These are phyloP conservation scores for Eimeria falciformis DNA, from an alignment of 169 alveolate genomes.

Conservation along the genomic window DNA sequence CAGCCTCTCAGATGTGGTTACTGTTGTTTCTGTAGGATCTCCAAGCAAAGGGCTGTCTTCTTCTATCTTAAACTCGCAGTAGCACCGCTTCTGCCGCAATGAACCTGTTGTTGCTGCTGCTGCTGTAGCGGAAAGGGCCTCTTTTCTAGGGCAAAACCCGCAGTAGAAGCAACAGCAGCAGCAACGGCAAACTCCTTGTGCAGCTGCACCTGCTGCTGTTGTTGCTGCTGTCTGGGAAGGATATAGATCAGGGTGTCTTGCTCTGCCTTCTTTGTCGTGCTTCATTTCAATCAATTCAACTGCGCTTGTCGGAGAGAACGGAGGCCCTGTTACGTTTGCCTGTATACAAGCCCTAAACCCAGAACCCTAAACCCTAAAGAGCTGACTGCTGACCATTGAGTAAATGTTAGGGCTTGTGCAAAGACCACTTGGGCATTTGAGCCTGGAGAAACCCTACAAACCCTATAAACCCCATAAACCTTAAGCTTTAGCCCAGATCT, in stretches of 20 bases:
- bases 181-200: not conserved
- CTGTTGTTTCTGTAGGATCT: not conserved
- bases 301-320: conserved; percentile 7
- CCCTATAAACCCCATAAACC: too few species aligned
- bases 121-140: conserved; percentile 12
- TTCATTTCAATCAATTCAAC: conserved; percentile 9
- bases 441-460: too few species aligned
- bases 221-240: not conserved
- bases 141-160: conserved; percentile 40
- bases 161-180: conserved; percentile 36
- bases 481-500: too few species aligned
- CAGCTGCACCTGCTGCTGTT: conserved; percentile 19
- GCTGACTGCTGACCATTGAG: too few species aligned
- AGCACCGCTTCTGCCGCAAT: conserved; percentile 25
- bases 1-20: not conserved
- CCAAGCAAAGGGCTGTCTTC: not conserved
- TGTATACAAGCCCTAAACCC: not conserved
- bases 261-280: not conserved
- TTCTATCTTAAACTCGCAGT: not conserved
- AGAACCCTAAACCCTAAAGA: not conserved
- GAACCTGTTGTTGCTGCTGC: conserved; percentile 25
- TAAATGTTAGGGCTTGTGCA: too few species aligned
- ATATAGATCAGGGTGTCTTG: not conserved
- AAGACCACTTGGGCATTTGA: too few species aligned
- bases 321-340: conserved; percentile 44